Evolutionary conservation across 768 basidiomycete species (phyloP).

Genomic region (Cyclocybe cylindracea): DNA sequence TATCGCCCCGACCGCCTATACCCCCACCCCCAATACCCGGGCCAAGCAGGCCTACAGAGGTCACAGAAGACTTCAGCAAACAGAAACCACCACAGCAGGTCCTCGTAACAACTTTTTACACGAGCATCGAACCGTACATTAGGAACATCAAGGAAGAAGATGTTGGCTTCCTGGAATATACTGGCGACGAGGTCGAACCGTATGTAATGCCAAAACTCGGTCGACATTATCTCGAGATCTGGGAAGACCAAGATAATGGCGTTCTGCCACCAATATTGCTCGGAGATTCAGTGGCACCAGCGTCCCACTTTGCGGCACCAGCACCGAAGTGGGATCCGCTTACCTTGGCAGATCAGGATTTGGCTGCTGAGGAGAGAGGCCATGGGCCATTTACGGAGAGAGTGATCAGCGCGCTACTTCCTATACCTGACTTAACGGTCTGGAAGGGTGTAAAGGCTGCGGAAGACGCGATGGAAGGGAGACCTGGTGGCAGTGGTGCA

Average conservation of each 20-base stretch:
- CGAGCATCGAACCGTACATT: constrained; percentile 87
- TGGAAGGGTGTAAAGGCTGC: constrained; percentile 84
- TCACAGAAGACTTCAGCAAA: constrained; percentile 88
- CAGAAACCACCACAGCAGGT: constrained; percentile 75
- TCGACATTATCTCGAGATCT: constrained; percentile 84
- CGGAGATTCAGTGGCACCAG: constrained; percentile 32
- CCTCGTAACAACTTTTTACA: constrained; percentile 77
- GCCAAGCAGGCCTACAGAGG: constrained; percentile 82
- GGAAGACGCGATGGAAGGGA: constrained; percentile 82
- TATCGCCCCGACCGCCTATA: constrained; percentile 64
- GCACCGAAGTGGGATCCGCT: constrained; percentile 83
- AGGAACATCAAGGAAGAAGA: constrained; percentile 93
- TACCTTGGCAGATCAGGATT: constrained; percentile 70
- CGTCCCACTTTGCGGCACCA: constrained; percentile 45
- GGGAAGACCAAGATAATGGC: constrained; percentile 88
- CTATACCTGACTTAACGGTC: constrained; percentile 60
- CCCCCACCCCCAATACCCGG: constrained; percentile 68
- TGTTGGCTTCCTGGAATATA: constrained; percentile 88
- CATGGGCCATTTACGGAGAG: constrained; percentile 90
- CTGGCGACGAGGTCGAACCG: constrained; percentile 88
- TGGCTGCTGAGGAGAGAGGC: constrained; percentile 73
- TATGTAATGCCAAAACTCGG: constrained; percentile 86
- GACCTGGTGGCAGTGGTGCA: constrained; percentile 78
- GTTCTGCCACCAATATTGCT: constrained; percentile 30
- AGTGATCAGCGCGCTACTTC: constrained; percentile 71